Evolutionary conservation across 345 rosid species (phyloP).

Genomic region (Moricandia arvensis): DNA sequence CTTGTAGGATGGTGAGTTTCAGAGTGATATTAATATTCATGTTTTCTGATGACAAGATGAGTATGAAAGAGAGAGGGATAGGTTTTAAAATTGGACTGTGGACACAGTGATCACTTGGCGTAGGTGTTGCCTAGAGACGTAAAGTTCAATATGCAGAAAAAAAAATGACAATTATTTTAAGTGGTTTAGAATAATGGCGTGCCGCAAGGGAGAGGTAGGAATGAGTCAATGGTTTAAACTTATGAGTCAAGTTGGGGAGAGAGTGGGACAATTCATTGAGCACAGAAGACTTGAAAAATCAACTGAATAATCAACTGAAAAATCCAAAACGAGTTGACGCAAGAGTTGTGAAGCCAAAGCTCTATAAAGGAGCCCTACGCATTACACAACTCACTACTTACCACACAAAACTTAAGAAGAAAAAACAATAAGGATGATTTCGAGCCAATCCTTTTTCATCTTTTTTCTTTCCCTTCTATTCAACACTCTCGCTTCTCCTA

Average conservation of each 20-base stretch:
- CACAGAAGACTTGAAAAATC: background rate
- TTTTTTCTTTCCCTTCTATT: background rate
- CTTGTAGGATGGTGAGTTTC: background rate
- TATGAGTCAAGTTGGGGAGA: background rate
- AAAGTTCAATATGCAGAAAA: too few species aligned
- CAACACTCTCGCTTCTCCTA: background rate
- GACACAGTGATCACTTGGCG: too few species aligned
- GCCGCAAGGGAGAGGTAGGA: background rate
- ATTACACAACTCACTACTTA: background rate
- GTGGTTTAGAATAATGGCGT: background rate
- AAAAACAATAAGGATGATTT: background rate
- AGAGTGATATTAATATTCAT: background rate
- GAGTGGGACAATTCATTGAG: background rate
- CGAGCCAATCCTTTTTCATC: background rate
- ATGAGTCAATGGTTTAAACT: background rate
- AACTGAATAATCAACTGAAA: too few species aligned
- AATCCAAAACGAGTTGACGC: background rate
- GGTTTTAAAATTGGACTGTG: constrained; percentile 53
- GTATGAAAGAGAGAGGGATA: constrained; percentile 61
- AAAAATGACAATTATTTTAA: background rate
- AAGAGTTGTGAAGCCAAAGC: background rate
- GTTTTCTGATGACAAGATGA: constrained; percentile 59
- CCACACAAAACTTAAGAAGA: background rate
- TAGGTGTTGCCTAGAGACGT: too few species aligned
- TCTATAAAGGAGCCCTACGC: background rate